Evolutionary conservation across 345 rosid species (phyloP), one percentile per base, ranked within the genome.

Genomic region (Eucalyptus lansdowneana): DNA sequence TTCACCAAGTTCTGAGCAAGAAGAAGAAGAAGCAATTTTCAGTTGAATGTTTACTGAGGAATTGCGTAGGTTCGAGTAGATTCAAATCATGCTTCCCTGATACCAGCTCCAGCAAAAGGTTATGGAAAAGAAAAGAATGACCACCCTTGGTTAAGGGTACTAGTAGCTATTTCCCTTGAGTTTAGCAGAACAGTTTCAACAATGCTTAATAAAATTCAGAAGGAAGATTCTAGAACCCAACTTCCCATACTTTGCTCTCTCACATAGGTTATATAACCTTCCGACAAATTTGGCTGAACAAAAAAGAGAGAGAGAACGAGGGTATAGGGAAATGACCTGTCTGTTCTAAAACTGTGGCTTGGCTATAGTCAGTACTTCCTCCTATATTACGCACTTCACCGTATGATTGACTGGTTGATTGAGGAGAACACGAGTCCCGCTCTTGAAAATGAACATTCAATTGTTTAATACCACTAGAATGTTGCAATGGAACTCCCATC

Each of bases 381-480:
- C 94, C 94, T 88, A 93, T 87, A 91, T 92, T 92, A 42, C 91
- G 94, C 89, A 93, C 95, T 94, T 95, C 94, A 65, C 94, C 80
- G 87, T 92, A 95, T 87, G 98, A 96, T 65, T 96, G 96, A 88
- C 94, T 92, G 62, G 95, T 96, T 9, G 97, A 96, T 54, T 97
- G 99, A 88, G 94, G 88, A 34, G 98, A 96, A 31, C 95, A 91
- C 17, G 95, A 93, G 53, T 97, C 97, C 88, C 92, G 97, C 58
- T 94, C 98, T 87, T 93, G 97, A 89, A 94, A 87, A 54, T 89
- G 91, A 81, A 95, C 93, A 89, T 90, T 91, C 88, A 91, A 89
- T 86, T 92, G 95, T 91, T 94, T 95, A 50, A 94, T 60, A 90
- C 67, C 89, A 29, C 86, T 89, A 31, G 93, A 67, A 88, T 86